phyloP scores from a whole-genome alignment of 2,329 filamentous ascomycete species.

The Niveomyces coronatus region DNA sequence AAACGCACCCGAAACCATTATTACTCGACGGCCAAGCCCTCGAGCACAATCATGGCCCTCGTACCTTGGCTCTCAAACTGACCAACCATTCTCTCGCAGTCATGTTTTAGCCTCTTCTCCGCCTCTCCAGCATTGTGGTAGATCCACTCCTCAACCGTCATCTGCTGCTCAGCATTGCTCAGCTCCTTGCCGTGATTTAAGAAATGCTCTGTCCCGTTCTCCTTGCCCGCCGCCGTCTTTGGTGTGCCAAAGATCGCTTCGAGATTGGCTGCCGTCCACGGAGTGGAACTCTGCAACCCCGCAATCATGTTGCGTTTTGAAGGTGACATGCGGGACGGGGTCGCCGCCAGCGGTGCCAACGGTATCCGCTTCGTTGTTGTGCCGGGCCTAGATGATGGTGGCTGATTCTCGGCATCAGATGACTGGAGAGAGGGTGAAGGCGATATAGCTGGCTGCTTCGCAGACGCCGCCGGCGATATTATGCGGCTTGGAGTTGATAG shows the following conservation, averaged over 20 bases:
- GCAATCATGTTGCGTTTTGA: conserved; percentile 49
- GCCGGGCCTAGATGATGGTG: conserved; percentile 55
- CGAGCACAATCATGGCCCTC: conserved; percentile 65
- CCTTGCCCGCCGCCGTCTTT: conserved; percentile 34
- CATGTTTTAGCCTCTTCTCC: conserved; percentile 65
- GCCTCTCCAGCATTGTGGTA: conserved; percentile 68
- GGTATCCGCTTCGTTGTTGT: conserved; percentile 35
- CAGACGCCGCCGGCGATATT: conserved; percentile 35
- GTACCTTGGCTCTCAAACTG: conserved; percentile 76
- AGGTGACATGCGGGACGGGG: conserved; percentile 44
- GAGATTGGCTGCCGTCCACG: conserved; percentile 69
- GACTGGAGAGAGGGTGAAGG: conserved; percentile 63
- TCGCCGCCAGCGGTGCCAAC: conserved; percentile 35
- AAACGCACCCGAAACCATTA: no score
- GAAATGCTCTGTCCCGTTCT: conserved; percentile 40
- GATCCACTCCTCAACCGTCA: conserved; percentile 95
- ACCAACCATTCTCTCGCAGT: conserved; percentile 75
- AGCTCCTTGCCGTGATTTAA: conserved; percentile 50
- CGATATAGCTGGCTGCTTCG: conserved; percentile 44
- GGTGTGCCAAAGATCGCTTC: conserved; percentile 55
- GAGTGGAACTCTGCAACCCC: conserved; percentile 43
- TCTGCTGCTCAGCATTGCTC: conserved; percentile 66
- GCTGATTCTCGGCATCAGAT: conserved; percentile 71
- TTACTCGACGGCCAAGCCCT: conserved; percentile 55
- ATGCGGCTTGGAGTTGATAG: conserved; percentile 33